Base-by-base conservation (phyloP, 768 basidiomycete genomes). In the Xerocomus brunneocitrinus region DNA sequence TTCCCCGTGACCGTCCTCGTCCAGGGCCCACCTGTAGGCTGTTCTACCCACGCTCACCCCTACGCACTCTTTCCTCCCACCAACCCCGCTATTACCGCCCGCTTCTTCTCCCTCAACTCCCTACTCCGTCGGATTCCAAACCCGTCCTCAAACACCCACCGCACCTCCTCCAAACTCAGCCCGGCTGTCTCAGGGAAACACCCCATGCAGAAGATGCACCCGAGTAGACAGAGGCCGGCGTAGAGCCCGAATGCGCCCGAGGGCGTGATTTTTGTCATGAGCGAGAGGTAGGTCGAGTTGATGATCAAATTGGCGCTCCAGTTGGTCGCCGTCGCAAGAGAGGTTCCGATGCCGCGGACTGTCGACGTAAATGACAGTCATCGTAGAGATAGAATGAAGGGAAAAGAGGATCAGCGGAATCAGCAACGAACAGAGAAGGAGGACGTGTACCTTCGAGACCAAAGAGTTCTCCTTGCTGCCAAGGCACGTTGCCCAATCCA, bases 401-500 rank as follows among this genome's bases (percentile, higher is more conserved):
- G 30, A 8, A 30, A 8, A 30, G 8, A 30, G 5, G 53, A 25
- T 36, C 2, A 44, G 27, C 13, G 5, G 8, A 25, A 4, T 19
- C 5, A 25, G n/a, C 5, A 35, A 22, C 7, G 22, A 27, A 10
- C n/a, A 19, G 13, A 8, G 7, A 10, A 14, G 13, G 28, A 28
- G 30, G 30, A 30, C 8, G 27, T 19, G 7, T 39, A 81, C 83
- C 82, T 75, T 90, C 87, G 36, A 91, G 78, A 19, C 78, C 75
- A 70, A 92, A 92, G 10, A 93, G 76, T 64, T 91, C 90, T 41
- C 88, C 89, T 67, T 91, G 90, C 62, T 90, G 88, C 90, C 90
- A 91, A 0, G 90, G 90, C 2, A 90, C 82, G 61, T 89, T 88
- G 0, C 89, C 89, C 14, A 90, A 71, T 4, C 89, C 85, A 3